These are phyloP conservation scores for Entomortierella parvispora DNA, from an alignment of 192 early-diverging fungal species.

Conservation along the genomic window DNA sequence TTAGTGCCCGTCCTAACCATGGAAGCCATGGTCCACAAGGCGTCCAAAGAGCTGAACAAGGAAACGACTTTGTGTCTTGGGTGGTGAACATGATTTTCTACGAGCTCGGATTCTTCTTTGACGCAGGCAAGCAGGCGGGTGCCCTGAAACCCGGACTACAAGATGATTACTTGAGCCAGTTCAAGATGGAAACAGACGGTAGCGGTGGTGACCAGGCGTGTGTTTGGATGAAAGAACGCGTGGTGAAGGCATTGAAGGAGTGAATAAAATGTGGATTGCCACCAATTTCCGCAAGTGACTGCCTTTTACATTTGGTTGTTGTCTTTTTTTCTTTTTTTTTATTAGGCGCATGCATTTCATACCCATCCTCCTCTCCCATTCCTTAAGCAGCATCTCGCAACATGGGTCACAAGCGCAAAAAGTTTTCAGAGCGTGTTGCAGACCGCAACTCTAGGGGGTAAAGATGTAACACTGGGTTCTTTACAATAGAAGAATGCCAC, in stretches of 20 bases:
- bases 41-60: not conserved
- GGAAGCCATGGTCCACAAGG: not conserved
- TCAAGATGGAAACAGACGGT: too few relatives aligned
- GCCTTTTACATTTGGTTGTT: not conserved
- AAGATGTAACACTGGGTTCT: too few relatives aligned
- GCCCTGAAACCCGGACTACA: too few relatives aligned
- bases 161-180: too few relatives aligned
- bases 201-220: too few relatives aligned
- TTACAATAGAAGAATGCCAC: too few relatives aligned
- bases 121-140: too few relatives aligned
- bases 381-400: not conserved
- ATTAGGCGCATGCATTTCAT: not conserved
- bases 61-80: constrained; percentile 1
- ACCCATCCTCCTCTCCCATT: not conserved
- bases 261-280: too few relatives aligned
- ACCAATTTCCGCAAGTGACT: not conserved
- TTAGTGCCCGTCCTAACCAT: not conserved
- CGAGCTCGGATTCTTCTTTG: not conserved
- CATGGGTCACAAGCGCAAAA: constrained; percentile 52
- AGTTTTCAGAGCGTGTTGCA: constrained; percentile 44
- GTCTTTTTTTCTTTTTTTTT: not conserved
- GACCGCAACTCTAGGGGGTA: constrained; percentile 27
- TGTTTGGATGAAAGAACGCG: too few relatives aligned
- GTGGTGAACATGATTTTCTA: not conserved
- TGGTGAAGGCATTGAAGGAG: too few relatives aligned